Evolutionary conservation across 108 stramenopile genomes (phyloP), one percentile per base, ranked within the genome.

Genomic region (Skeletonema tropicum): DNA sequence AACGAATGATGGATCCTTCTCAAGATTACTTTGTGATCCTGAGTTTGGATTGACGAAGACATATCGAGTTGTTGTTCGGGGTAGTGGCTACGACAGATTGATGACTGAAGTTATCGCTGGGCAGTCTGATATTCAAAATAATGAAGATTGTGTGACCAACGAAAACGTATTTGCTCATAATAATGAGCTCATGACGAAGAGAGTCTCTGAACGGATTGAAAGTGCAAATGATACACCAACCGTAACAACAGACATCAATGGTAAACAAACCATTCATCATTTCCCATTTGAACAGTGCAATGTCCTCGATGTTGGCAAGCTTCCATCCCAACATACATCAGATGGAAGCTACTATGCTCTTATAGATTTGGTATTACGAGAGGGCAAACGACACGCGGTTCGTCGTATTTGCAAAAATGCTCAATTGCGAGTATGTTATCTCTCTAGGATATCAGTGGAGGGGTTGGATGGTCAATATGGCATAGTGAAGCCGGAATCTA

Each of bases 1-100:
- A 14, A 93, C 92, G 12, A 90, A 89, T 57, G 87, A 88, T 76
- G 89, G 89, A 9, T 93, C 76, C 0, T 77, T 77, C 60, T 70
- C 69, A 4, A 49, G 76, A 42, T 52, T 77, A 61, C 69, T 77
- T 17, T 70, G 69, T 61, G 68, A 70, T 77, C 76, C 76, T 29
- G 69, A 70, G 41, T 77, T 77, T 64, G 76, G 76, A 11, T 52
- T 77, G 36, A 15, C 9, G 15, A 77, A 77, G 69, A 77, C 76
- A 26, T 77, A 77, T 30, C 76, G 76, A 0, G 69, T 77, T 39
- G 68, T 77, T 2, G 57, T 66, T 17, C 36, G 68, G 57, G 68
- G 76, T 12, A 64, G 68, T 36, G 61, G 68, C 33, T 52, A 36
- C 59, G 35, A 36, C 41, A 71, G 11, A 3, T 64, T 71, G 66